Evolutionary conservation across 129 eudicot species (phyloP).

Genomic region (Arctium minus): DNA sequence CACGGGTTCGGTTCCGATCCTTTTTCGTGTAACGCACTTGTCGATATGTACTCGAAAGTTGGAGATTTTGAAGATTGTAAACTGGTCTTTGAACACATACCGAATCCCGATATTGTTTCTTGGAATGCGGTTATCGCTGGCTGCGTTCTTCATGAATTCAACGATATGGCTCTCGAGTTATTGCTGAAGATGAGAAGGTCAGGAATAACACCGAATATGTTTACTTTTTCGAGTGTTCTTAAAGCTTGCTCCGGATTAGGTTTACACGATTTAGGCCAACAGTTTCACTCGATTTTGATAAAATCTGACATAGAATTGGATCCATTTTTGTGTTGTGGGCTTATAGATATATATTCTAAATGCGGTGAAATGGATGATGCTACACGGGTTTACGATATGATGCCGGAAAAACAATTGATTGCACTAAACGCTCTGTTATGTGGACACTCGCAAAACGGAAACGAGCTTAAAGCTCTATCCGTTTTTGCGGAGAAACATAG

Average conservation of each 20-base stretch:
- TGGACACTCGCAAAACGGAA: slow-evolving; percentile 57
- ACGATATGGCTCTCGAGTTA: slow-evolving; percentile 48
- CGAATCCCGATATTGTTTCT: slow-evolving; percentile 66
- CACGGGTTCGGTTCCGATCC: slow-evolving; percentile 67
- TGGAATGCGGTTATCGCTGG: slow-evolving; percentile 96
- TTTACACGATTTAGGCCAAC: slow-evolving; percentile 53
- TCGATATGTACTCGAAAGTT: slow-evolving; percentile 84
- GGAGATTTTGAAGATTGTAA: slow-evolving; percentile 56
- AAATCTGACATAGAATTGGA: slow-evolving; percentile 57
- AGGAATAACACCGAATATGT: slow-evolving; percentile 55
- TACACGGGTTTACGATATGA: slow-evolving; percentile 40
- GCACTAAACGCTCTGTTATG: slow-evolving; percentile 64
- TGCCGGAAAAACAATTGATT: slow-evolving; percentile 56
- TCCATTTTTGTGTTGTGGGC: slow-evolving; percentile 61
- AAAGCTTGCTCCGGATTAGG: slow-evolving; percentile 82
- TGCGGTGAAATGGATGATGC: slow-evolving; percentile 60
- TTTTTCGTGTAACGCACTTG: slow-evolving; percentile 77
- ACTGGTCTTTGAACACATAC: slow-evolving; percentile 48
- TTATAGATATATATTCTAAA: slow-evolving; percentile 79
- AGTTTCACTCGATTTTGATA: slow-evolving; percentile 60
- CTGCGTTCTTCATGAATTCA: slow-evolving; percentile 61
- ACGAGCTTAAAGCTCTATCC: slow-evolving; percentile 40
- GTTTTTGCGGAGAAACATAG: slow-evolving; percentile 44
- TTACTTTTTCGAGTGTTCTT: slow-evolving; percentile 79
- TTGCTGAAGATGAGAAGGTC: slow-evolving; percentile 57